Percentiles rank a stretch among this genome's conserved stretches.
Conservation (phyloP, 495 filamentous ascomycete species). For the Zalerion maritima region DNA sequence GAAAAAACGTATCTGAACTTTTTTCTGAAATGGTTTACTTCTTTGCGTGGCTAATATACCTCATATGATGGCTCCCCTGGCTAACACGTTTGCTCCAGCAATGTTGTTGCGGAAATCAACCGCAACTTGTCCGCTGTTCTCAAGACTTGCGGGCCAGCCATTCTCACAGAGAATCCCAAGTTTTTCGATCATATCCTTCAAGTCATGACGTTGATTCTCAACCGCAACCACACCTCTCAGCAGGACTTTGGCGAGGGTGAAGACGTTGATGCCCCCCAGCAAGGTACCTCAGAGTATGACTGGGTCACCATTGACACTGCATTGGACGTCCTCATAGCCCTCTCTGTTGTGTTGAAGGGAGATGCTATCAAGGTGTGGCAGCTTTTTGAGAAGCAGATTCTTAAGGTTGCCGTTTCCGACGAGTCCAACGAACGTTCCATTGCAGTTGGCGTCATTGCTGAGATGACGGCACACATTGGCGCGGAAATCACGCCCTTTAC, state of each 20-base stretch:
- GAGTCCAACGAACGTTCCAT: slow-evolving; percentile 78
- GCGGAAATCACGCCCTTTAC: slow-evolving; percentile 64
- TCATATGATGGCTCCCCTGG: slow-evolving; percentile 5
- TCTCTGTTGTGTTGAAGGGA: slow-evolving; percentile 67
- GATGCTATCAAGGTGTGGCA: slow-evolving; percentile 83
- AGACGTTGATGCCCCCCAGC: slow-evolving; percentile 48
- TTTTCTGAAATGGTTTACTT: slow-evolving; percentile 5
- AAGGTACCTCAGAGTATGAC: slow-evolving; percentile 89
- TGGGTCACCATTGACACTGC: slow-evolving; percentile 93
- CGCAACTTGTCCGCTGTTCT: slow-evolving; percentile 85
- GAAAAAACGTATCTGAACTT: slow-evolving; percentile 52
- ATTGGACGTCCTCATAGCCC: slow-evolving; percentile 71
- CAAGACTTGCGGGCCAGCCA: slow-evolving; percentile 78
- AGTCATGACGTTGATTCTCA: slow-evolving; percentile 62
- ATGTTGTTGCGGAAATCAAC: slow-evolving; percentile 88
- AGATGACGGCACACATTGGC: slow-evolving; percentile 81
- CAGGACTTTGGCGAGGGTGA: slow-evolving; percentile 71
- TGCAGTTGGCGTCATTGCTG: slow-evolving; percentile 80
- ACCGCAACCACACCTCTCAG: slow-evolving; percentile 83
- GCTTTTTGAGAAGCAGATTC: slow-evolving; percentile 76
- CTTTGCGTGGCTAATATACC: slow-evolving; percentile 2
- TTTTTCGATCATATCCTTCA: slow-evolving; percentile 39
- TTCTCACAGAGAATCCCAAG: slow-evolving; percentile 54
- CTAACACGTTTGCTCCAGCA: slow-evolving; percentile 45
- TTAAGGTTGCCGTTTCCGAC: slow-evolving; percentile 73